Evolutionary conservation across 1,139 yeast species (phyloP), one percentile per base, ranked within the genome.

Genomic region (Debaryomyces nepalensis): DNA sequence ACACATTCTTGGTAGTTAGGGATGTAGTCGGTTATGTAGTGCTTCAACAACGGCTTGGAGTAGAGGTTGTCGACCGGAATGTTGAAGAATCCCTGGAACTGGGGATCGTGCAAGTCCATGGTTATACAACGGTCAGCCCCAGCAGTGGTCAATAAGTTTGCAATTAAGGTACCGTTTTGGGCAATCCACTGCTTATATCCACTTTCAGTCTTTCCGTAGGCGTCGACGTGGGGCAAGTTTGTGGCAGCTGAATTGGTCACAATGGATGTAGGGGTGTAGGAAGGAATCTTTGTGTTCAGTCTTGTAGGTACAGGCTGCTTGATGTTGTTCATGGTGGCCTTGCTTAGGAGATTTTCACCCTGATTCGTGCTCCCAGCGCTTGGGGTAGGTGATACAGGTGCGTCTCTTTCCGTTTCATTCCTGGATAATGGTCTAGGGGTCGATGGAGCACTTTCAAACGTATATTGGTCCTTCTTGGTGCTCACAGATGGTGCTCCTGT

Each of bases 51-150:
- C 3, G 97, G 97, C 59, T 86, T 85, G 42, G 93, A 87, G 63
- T 88, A 87, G 49, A 91, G 67, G 60, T 91, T 91, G 61, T 91
- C 98, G 26, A 91, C 97, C 2, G 97, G 96, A 31, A 90, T 84
- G 55, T 87, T 89, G 62, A 91, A 90, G 58, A 86, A 90, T 3
- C 97, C 97, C 63, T 90, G 97, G 63, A 87, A 90, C 66, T 90
- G 97, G 3, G 93, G 89, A 61, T 91, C 99, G 60, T 93, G 99
- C 46, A 95, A 75, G 61, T 95, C 99, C 98, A 93, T 91, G 8
- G 99, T 93, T 49, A 95, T 90, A 48, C 93, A 83, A 56, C 95
- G 91, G 65, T 95, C 96, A 1, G 98, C 97, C 24, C 99, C 99
- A 0, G 99, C 96, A 3, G 95, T 82, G 9, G 90, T 87, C 50